Evolutionary conservation across 179 eudicot genomes (phyloP).

Genomic region (Beta corolliflora): DNA sequence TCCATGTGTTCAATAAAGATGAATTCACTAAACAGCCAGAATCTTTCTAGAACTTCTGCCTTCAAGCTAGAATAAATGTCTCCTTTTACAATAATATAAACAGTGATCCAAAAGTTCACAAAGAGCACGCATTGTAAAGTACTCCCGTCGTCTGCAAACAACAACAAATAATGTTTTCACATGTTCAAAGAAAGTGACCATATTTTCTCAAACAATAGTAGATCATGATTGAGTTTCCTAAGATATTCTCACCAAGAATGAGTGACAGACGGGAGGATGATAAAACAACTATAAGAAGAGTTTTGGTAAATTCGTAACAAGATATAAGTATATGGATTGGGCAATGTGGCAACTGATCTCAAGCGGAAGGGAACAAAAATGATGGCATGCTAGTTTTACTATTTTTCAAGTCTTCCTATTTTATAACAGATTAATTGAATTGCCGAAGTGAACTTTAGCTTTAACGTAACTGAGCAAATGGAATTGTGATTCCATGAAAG

Average conservation of each 20-base stretch:
- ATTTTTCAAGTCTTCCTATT: background rate
- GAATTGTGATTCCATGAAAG: background rate
- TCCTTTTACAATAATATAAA: background rate
- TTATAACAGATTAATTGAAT: background rate
- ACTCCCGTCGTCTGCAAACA: background rate
- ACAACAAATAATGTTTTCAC: background rate
- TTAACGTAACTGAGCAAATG: background rate
- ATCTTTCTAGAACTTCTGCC: too few relatives aligned
- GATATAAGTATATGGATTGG: background rate
- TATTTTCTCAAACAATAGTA: background rate
- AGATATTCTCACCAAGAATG: background rate
- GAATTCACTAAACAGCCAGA: too few relatives aligned
- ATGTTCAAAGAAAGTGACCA: background rate
- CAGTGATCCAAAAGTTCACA: background rate
- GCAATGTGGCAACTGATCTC: background rate
- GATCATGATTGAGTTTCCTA: background rate
- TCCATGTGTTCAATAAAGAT: too few relatives aligned
- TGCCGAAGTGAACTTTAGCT: background rate
- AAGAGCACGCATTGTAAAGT: background rate
- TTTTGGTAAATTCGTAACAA: background rate
- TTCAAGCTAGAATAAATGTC: background rate
- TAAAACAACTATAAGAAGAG: background rate
- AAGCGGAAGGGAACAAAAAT: too few relatives aligned
- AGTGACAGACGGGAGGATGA: background rate
- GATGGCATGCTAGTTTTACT: background rate